These are phyloP conservation scores for Salix koriyanagi DNA, from an alignment of 345 rosid genomes.

Conservation along the genomic window DNA sequence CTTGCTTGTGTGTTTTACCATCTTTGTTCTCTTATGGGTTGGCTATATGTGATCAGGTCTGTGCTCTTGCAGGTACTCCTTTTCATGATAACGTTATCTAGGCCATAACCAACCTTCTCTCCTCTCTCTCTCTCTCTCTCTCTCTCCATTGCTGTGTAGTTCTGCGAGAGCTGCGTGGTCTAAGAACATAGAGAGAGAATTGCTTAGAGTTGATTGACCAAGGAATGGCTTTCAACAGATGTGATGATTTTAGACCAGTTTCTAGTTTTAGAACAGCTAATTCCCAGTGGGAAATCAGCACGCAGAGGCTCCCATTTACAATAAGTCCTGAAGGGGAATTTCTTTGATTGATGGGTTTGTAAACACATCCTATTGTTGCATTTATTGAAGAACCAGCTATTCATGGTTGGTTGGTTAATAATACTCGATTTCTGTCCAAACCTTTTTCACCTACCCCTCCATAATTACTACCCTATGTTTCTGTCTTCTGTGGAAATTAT, in stretches of 20 bases:
- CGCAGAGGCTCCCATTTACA: background rate
- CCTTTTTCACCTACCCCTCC: slow-evolving; percentile 25
- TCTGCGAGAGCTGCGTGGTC: background rate
- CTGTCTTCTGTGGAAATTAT: slow-evolving; percentile 7
- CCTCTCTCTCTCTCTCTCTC: background rate
- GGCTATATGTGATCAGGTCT: slow-evolving; percentile 33
- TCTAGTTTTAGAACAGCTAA: background rate
- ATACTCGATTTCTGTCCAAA: slow-evolving; percentile 7
- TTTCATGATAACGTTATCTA: slow-evolving; percentile 28
- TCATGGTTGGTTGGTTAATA: slow-evolving; percentile 34
- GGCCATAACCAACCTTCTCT: slow-evolving; percentile 3
- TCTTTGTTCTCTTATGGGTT: slow-evolving; percentile 51
- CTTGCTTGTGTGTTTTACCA: slow-evolving; percentile 32
- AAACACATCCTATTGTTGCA: slow-evolving; percentile 49
- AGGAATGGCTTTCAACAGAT: background rate
- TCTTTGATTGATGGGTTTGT: slow-evolving; percentile 17
- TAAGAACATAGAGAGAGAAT: background rate
- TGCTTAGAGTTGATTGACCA: background rate
- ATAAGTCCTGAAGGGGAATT: slow-evolving; percentile 10
- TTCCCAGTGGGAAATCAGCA: background rate
- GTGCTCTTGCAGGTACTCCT: slow-evolving; percentile 25
- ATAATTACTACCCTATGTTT: slow-evolving; percentile 7
- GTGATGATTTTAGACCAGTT: background rate
- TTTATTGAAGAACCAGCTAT: slow-evolving; percentile 52
- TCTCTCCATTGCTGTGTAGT: background rate